phyloP scores from a whole-genome alignment of 345 rosid genomes.

The Lumnitzera racemosa region DNA sequence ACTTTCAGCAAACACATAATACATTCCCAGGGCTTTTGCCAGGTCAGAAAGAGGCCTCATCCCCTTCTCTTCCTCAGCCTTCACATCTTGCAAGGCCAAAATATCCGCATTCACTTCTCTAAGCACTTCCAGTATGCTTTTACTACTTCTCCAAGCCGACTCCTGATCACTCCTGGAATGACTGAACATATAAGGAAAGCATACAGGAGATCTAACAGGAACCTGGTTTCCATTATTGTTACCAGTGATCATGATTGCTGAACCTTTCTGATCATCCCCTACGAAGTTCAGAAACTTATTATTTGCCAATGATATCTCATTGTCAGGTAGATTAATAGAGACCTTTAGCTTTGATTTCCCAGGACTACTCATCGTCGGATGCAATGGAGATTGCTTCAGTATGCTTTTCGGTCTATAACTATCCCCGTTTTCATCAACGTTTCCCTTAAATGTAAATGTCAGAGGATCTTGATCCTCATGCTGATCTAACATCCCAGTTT shows the following conservation, averaged over 20 bases:
- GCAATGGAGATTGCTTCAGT: slow-evolving; percentile 78
- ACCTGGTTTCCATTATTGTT: slow-evolving; percentile 40
- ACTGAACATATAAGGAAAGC: slow-evolving; percentile 47
- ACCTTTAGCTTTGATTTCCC: slow-evolving; percentile 52
- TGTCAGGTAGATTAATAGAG: slow-evolving; percentile 82
- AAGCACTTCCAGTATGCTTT: slow-evolving; percentile 76
- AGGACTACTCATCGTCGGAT: slow-evolving; percentile 16
- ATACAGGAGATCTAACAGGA: slow-evolving; percentile 79
- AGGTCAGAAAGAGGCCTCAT: slow-evolving; percentile 89
- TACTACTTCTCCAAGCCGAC: slow-evolving; percentile 37
- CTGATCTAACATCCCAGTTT: slow-evolving; percentile 1
- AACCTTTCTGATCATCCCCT: slow-evolving; percentile 28
- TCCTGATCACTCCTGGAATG: slow-evolving; percentile 25
- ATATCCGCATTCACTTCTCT: slow-evolving; percentile 77
- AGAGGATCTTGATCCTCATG: no score
- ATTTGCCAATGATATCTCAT: slow-evolving; percentile 81
- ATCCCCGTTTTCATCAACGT: slow-evolving; percentile 8
- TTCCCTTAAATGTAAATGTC: slow-evolving; percentile 14
- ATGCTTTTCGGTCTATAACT: slow-evolving; percentile 52
- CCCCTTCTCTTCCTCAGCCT: slow-evolving; percentile 73
- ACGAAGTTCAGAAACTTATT: slow-evolving; percentile 35
- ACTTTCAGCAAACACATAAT: slow-evolving; percentile 81
- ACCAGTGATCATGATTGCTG: slow-evolving; percentile 26
- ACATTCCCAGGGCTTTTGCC: slow-evolving; percentile 73
- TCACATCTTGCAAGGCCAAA: slow-evolving; percentile 82